Percentiles rank a stretch among this genome's conserved stretches.
phyloP scores from a whole-genome alignment of 2,329 filamentous ascomycete species.

The Ophioceras dolichostomum region DNA sequence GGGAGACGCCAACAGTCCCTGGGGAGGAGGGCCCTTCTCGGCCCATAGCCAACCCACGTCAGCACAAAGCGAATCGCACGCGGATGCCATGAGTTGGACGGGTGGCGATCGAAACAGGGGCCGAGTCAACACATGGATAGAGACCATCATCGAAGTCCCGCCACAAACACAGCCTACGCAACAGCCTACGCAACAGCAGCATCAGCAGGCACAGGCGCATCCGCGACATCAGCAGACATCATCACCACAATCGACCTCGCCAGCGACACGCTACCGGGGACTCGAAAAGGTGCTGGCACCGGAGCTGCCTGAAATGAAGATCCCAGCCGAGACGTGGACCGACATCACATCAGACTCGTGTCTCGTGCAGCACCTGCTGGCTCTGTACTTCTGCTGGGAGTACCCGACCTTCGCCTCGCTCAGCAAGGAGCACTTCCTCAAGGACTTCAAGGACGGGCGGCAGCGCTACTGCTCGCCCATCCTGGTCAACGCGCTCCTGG shows the following conservation, averaged over 20 bases:
- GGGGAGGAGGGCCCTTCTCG: slow-evolving; percentile 27
- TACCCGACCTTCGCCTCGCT: slow-evolving; percentile 65
- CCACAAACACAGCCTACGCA: slow-evolving; percentile 5
- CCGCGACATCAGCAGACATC: background rate
- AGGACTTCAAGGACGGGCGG: slow-evolving; percentile 48
- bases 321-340: slow-evolving; percentile 42
- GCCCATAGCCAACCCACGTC: slow-evolving; percentile 32
- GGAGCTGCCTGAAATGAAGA: slow-evolving; percentile 28
- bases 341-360: slow-evolving; percentile 41
- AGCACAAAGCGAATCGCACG: slow-evolving; percentile 31
- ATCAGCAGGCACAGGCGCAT: background rate
- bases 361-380: slow-evolving; percentile 51
- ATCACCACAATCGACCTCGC: background rate
- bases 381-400: slow-evolving; percentile 63
- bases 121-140: slow-evolving; percentile 37
- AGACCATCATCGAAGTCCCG: slow-evolving; percentile 21
- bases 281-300: slow-evolving; percentile 37
- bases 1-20: slow-evolving; percentile 34
- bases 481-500: slow-evolving; percentile 52
- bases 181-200: too few relatives aligned
- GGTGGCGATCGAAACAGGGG: slow-evolving; percentile 24
- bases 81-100: slow-evolving; percentile 32
- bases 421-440: slow-evolving; percentile 58
- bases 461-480: slow-evolving; percentile 56
- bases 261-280: slow-evolving; percentile 22